Evolutionary conservation across 129 eudicot genomes (phyloP).

Genomic region (Oenanthe sinensis): DNA sequence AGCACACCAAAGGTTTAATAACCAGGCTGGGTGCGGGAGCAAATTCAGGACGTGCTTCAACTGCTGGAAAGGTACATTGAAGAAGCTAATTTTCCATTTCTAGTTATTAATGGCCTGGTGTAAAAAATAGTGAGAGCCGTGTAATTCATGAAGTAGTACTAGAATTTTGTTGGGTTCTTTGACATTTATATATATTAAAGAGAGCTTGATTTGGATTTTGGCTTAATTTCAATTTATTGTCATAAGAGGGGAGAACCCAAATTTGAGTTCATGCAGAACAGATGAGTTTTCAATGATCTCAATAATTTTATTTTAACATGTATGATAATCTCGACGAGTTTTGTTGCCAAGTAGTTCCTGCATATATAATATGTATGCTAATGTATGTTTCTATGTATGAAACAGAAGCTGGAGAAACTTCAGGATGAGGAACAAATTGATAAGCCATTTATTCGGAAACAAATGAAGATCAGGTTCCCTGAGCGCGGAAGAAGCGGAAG

Average conservation of each 20-base stretch:
- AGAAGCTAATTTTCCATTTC: neutral
- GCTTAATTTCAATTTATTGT: neutral
- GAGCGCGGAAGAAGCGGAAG: conserved; percentile 95
- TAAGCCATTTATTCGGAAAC: conserved; percentile 91
- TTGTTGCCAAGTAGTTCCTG: neutral
- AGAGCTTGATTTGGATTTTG: neutral
- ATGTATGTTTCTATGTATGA: conserved; percentile 11
- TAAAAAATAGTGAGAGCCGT: neutral
- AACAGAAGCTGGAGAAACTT: conserved; percentile 92
- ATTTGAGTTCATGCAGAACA: neutral
- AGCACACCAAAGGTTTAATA: conserved; percentile 72
- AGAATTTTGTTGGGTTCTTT: neutral
- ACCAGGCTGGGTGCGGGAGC: conserved; percentile 82
- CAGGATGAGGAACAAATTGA: conserved; percentile 92
- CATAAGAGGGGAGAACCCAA: neutral
- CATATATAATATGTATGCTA: neutral
- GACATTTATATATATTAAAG: neutral
- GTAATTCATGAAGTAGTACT: neutral
- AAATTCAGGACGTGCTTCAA: conserved; percentile 88
- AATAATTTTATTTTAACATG: too few relatives aligned
- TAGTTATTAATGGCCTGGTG: neutral
- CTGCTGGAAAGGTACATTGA: conserved; percentile 76
- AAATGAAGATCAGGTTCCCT: conserved; percentile 92
- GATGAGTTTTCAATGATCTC: neutral
- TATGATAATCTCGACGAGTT: too few relatives aligned